These are phyloP conservation scores for Exophiala alcalophila DNA, from an alignment of 2,329 filamentous ascomycete genomes.

Conservation along the genomic window DNA sequence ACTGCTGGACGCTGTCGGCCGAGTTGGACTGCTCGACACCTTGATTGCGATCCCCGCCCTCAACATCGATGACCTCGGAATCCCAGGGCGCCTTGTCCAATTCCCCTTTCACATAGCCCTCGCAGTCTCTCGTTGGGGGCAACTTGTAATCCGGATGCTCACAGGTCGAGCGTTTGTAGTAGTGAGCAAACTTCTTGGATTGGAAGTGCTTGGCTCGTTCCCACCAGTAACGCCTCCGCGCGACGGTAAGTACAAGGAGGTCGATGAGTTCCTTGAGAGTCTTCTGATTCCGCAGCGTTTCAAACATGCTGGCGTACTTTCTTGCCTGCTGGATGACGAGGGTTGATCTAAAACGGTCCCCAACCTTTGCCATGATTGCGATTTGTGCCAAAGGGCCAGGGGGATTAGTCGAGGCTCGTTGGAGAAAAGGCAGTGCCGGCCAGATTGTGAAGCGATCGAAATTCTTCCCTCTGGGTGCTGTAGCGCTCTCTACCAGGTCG, in stretches of 20 bases:
- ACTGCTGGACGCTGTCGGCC: too few relatives aligned
- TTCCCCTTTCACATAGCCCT: constrained; percentile 18
- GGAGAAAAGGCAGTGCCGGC: too few relatives aligned
- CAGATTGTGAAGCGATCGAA: too few relatives aligned
- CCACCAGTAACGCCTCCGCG: constrained; percentile 15
- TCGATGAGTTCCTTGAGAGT: constrained; percentile 20
- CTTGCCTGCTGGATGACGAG: background rate
- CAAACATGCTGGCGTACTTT: constrained; percentile 12
- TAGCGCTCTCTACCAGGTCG: too few relatives aligned
- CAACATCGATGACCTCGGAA: too few relatives aligned
- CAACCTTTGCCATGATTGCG: too few relatives aligned
- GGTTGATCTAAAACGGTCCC: too few relatives aligned
- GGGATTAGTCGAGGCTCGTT: too few relatives aligned
- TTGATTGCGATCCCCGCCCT: too few relatives aligned
- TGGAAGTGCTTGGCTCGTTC: constrained; percentile 4
- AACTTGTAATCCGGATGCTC: background rate
- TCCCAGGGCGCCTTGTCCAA: constrained; percentile 13
- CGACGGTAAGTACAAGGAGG: constrained; percentile 12
- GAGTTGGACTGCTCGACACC: too few relatives aligned
- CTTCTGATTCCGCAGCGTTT: background rate
- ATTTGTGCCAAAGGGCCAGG: too few relatives aligned
- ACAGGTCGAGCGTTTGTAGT: background rate
- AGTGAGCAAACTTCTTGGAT: background rate
- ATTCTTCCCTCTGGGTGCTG: too few relatives aligned
- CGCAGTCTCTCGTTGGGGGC: constrained; percentile 3